Evolutionary conservation across 2,329 filamentous ascomycete species (phyloP).

Genomic region (Alternaria gaisen): DNA sequence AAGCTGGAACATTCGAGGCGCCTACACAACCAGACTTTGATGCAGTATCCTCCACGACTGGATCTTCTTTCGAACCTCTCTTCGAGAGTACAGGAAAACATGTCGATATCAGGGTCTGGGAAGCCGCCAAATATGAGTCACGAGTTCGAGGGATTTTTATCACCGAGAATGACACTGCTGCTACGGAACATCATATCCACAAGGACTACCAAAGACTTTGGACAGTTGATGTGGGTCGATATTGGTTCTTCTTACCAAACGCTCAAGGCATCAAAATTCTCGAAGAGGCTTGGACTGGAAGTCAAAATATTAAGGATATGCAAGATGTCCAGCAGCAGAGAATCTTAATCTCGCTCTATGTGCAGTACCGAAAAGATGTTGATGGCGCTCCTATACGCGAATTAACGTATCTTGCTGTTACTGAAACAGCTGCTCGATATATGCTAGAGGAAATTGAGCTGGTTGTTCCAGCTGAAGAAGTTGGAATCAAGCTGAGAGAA

Average conservation of each 20-base stretch:
- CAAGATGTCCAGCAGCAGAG: background rate
- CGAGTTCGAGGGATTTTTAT: slow-evolving; percentile 9
- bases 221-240: background rate
- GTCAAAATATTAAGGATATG: background rate
- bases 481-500: background rate
- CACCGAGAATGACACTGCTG: background rate
- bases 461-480: background rate
- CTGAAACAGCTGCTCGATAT: background rate
- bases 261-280: background rate
- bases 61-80: background rate
- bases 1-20: background rate
- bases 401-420: slow-evolving; percentile 3
- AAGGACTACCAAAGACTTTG: background rate
- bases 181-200: background rate
- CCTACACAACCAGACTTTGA: background rate
- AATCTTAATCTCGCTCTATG: background rate
- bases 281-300: slow-evolving; percentile 3
- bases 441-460: background rate
- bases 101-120: slow-evolving; percentile 4
- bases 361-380: background rate
- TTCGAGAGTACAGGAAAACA: background rate
- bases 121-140: slow-evolving; percentile 1
- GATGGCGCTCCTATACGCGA: background rate
- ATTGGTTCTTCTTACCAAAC: background rate
- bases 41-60: background rate